phyloP scores from a whole-genome alignment of 2,329 filamentous ascomycete genomes.

The Pestalotiopsis sp. region DNA sequence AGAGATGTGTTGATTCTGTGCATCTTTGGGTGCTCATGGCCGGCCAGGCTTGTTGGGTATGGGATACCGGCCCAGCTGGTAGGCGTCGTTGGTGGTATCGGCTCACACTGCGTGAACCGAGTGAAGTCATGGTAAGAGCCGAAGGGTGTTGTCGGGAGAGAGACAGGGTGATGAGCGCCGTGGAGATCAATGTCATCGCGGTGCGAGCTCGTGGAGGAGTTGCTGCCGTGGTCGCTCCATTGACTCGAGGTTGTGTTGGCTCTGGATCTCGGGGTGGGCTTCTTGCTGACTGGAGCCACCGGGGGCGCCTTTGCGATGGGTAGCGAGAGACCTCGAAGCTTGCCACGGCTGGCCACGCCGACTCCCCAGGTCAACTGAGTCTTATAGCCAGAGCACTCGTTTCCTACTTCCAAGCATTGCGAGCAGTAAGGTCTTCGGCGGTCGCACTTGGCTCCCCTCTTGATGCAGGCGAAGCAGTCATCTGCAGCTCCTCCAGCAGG shows the following conservation, averaged over 20 bases:
- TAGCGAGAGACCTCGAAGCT: conserved; percentile 85
- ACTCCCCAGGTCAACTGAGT: conserved; percentile 97
- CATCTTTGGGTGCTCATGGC: conserved; percentile 44
- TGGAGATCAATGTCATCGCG: conserved; percentile 40
- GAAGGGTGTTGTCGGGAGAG: conserved; percentile 41
- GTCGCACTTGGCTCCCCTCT: conserved; percentile 84
- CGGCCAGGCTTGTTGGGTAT: conserved; percentile 45
- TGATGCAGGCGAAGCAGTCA: conserved; percentile 93
- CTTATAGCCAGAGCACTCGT: conserved; percentile 95
- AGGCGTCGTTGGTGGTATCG: conserved; percentile 41
- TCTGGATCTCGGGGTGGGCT: conserved; percentile 45
- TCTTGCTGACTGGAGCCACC: conserved; percentile 53
- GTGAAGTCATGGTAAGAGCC: conserved; percentile 50
- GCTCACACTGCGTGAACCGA: conserved; percentile 51
- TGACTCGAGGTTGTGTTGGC: conserved; percentile 46
- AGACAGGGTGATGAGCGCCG: conserved; percentile 38
- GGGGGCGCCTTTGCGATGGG: conserved; percentile 65
- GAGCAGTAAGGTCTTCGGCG: conserved; percentile 92
- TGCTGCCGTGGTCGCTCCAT: conserved; percentile 42
- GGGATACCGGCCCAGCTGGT: conserved; percentile 49
- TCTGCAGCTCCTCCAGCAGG: conserved; percentile 87
- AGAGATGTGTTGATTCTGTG: conserved; percentile 39
- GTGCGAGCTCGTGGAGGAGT: conserved; percentile 30
- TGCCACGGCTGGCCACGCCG: conserved; percentile 92
- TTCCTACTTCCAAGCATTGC: conserved; percentile 87